Evolutionary conservation across 2,329 filamentous ascomycete genomes (phyloP), one percentile per base, ranked within the genome.

Genomic region (Cladosporium sp.): DNA sequence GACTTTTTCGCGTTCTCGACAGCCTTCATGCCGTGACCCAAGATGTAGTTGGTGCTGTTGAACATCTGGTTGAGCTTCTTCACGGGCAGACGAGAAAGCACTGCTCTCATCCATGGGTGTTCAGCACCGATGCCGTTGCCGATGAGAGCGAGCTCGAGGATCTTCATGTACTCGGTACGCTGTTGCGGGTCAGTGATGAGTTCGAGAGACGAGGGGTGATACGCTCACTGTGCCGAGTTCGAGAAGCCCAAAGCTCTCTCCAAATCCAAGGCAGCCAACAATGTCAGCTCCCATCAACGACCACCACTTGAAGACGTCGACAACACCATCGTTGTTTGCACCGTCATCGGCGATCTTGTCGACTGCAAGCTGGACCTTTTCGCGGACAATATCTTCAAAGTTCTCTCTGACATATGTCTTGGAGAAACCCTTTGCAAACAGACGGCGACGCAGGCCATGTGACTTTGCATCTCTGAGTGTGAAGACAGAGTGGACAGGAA

Each of bases 231-330:
- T 40, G 26, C 61, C 61, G 21, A 63, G 61, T 29, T 68, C 67
- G 21, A 67, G 64, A 8, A 65, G 61, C 11, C 65, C 59, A 58
- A 69, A 69, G 16, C 58, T 59, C 40, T 67, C 67, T 16, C 67
- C 67, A 28, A 69, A 67, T 3, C 60, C 67, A 26, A 69, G 55
- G 14, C 65, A 65, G 33, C 67, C 67, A 26, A 65, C 65, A 31
- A 69, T 59, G 26, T 69, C 67, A 23, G 67, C 61, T 14, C 61
- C 61, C 61, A 63, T 63, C n/a, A 63, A n/a, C 1, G 61, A 63
- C 61, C 61, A 76, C 80, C 79, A 81, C 58, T 79, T 78, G 59
- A 79, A 66, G 11, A 80, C 65, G 69, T 82, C 79, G 7, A 75
- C 76, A 1, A 53, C 35, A n/a, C 78, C 78, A 73, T 60, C 74